A percentile compares a stretch with the other conserved stretches of the same genome.
Conservation (phyloP, 1,284 basidiomycete species). For the Rhodotorula sp. region DNA sequence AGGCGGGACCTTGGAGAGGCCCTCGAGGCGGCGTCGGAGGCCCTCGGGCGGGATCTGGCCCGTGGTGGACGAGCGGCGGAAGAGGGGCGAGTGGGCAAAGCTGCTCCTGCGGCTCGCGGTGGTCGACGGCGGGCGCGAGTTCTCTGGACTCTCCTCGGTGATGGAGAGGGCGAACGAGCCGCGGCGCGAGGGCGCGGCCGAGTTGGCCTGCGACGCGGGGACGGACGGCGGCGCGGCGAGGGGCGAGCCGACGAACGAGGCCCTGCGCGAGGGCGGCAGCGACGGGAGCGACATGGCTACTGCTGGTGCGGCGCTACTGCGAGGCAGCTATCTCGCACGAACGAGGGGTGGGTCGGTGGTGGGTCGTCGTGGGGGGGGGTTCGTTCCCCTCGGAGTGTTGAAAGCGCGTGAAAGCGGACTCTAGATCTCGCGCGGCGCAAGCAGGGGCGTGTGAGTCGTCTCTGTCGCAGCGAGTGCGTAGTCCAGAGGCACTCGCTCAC, state of each 20-base stretch:
- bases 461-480: too few relatives aligned
- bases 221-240: not conserved
- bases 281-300: not conserved
- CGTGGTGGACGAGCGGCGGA: constrained; percentile 4
- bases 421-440: too few relatives aligned
- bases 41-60: constrained; percentile 13
- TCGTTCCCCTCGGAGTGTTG: too few relatives aligned
- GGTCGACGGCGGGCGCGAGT: not conserved
- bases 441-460: too few relatives aligned
- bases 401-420: too few relatives aligned
- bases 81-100: not conserved
- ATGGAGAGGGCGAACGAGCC: not conserved
- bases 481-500: too few relatives aligned
- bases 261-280: not conserved
- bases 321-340: not conserved
- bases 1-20: constrained; percentile 3
- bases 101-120: not conserved
- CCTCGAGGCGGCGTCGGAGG: not conserved
- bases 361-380: not conserved
- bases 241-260: not conserved
- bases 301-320: not conserved
- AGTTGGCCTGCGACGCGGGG: not conserved
- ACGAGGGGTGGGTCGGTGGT: not conserved
- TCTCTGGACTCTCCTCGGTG: not conserved
- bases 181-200: not conserved